Base-by-base conservation (phyloP, 2,329 filamentous ascomycete species). In the Hypomyces perniciosus region DNA sequence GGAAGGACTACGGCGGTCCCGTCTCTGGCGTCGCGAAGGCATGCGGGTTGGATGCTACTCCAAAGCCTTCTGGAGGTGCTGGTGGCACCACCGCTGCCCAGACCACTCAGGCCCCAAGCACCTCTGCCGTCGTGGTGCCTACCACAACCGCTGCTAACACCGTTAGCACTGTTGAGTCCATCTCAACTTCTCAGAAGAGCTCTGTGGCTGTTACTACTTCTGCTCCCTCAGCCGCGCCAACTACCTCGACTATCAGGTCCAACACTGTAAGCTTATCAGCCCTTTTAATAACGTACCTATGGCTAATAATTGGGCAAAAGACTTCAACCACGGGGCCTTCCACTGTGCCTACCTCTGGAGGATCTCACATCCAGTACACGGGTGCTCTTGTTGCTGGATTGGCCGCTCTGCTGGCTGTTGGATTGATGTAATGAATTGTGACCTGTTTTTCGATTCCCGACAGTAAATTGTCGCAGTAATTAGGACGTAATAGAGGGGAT, bases 1-100 rank as follows among this genome's bases (percentile, higher is more conserved):
- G 73, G 73, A 57, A 66, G 40, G 65, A 68, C 53, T 76, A 77
- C 45, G 68, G 71, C 12, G 50, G 56, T n/a, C 8, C n/a, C 6
- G 67, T 77, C 20, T 54, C 57, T 13, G 56, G 57, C 1, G 71
- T 68, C 26, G 73, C 73, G 9, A 54, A 64, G 12, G 64, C 57
- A 7, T 72, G 72, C 53, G 65, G 66, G 13, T 51, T 57, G 10
- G 51, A 53, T 7, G 43, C 53, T 38, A 61, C 57, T 8, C 63
- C 62, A 29, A 55, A 52, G 47, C 50, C 58, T 6, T 53, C 51
- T 20, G 20, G 20, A 20, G 20, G 20, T 20, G 20, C 20, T 20
- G 20, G 20, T 20, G 20, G 20, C 20, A 20, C 20, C 20, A 20
- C 20, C 20, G 20, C 20, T 20, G 20, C 20, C 20, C 20, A 20